These are phyloP conservation scores for Podila minutissima DNA, from an alignment of 192 early-diverging fungal genomes.

Conservation along the genomic window DNA sequence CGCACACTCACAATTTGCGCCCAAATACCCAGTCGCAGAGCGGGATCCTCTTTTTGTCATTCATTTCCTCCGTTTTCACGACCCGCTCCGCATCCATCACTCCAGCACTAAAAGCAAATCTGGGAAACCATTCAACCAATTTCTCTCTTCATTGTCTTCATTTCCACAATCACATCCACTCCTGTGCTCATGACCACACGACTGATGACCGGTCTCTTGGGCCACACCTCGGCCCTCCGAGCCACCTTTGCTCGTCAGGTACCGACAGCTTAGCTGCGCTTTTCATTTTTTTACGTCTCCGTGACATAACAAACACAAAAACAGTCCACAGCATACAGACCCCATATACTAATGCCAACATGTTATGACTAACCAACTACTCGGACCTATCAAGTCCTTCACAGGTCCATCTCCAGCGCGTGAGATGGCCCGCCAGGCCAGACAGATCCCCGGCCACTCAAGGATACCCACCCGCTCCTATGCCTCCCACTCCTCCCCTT, in stretches of 20 bases:
- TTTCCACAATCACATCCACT: not conserved
- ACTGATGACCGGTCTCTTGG: not conserved
- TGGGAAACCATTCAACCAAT: not conserved
- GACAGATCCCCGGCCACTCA: not conserved
- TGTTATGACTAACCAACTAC: too few species aligned
- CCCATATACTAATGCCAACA: too few species aligned
- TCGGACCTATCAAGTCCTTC: too few species aligned
- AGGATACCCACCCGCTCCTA: not conserved
- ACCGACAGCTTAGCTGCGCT: not conserved
- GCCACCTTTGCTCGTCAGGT: not conserved
- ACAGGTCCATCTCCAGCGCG: too few species aligned
- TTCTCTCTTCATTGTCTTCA: not conserved
- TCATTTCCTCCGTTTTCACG: not conserved
- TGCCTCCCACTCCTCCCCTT: not conserved
- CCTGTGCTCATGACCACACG: not conserved
- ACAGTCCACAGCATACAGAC: too few species aligned
- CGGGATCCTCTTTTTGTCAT: constrained; percentile 4
- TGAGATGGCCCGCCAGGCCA: too few species aligned
- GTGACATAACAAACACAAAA: too few species aligned
- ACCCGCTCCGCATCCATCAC: not conserved
- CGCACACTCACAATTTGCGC: not conserved
- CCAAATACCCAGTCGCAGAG: not conserved
- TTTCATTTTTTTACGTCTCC: too few species aligned
- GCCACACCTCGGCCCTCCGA: not conserved
- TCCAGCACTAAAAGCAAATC: too few species aligned